These are phyloP conservation scores for Solanum neorickii DNA, from an alignment of 257 asterid species.

Conservation along the genomic window DNA sequence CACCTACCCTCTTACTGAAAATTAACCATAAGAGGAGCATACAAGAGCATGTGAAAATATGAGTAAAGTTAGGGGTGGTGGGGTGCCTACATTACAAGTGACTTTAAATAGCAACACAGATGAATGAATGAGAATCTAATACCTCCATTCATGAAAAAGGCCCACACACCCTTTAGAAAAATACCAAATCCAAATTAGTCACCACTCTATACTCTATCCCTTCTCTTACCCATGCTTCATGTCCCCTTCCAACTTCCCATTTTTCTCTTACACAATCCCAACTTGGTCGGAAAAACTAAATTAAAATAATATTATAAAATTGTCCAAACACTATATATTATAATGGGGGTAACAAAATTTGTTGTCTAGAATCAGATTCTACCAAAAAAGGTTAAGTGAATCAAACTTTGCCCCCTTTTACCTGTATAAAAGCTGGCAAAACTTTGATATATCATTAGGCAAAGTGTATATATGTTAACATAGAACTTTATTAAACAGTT, in stretches of 20 bases:
- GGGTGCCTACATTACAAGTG: not conserved
- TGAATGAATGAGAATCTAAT: not conserved
- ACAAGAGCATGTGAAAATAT: not conserved
- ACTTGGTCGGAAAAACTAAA: not conserved
- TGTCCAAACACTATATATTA: not conserved
- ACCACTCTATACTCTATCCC: not conserved
- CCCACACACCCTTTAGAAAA: not conserved
- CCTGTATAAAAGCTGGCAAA: not conserved
- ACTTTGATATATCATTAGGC: not conserved
- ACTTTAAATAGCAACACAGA: not conserved
- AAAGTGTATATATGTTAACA: not conserved
- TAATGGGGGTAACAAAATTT: not conserved
- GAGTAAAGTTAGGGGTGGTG: not conserved
- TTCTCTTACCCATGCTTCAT: not conserved
- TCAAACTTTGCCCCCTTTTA: not conserved
- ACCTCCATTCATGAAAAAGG: not conserved
- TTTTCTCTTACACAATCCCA: not conserved
- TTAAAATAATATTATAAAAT: not conserved
- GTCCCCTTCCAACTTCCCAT: slow-evolving; percentile 1
- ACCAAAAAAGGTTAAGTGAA: not conserved
- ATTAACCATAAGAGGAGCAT: not conserved
- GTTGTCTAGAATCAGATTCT: slow-evolving; percentile 10
- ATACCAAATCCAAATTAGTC: slow-evolving; percentile 3
- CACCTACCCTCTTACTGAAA: not conserved
- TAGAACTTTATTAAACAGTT: not conserved